phyloP scores from a whole-genome alignment of 2,329 filamentous ascomycete genomes.

The Fusarium irregulare region DNA sequence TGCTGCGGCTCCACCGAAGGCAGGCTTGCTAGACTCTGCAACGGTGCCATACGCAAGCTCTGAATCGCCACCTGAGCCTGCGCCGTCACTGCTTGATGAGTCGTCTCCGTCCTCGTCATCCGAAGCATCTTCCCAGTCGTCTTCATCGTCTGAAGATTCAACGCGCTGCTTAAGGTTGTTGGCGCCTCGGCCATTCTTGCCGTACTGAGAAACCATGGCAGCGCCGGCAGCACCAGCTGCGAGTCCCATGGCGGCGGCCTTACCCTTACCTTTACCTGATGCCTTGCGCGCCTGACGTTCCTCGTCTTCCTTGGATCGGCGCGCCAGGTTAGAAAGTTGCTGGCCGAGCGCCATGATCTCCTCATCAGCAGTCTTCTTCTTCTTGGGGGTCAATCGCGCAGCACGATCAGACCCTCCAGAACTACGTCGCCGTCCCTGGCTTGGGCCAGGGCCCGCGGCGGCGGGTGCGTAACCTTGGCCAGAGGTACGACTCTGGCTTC shows the following conservation, averaged over 20 bases:
- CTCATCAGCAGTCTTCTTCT: constrained; percentile 62
- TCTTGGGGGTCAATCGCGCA: constrained; percentile 32
- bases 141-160: constrained; percentile 58
- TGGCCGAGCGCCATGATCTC: constrained; percentile 68
- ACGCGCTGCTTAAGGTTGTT: constrained; percentile 56
- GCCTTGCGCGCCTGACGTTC: constrained; percentile 51
- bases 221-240: constrained; percentile 55
- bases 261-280: constrained; percentile 42
- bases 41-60: constrained; percentile 53
- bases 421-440: constrained; percentile 33
- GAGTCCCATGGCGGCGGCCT: constrained; percentile 38
- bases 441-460: constrained; percentile 21
- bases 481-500: constrained; percentile 40
- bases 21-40: constrained; percentile 42
- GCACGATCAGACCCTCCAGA: constrained; percentile 32
- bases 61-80: constrained; percentile 53
- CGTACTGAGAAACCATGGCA: constrained; percentile 53
- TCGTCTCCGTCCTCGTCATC: constrained; percentile 61
- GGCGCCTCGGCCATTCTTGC: constrained; percentile 52
- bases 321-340: constrained; percentile 64
- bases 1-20: constrained; percentile 35
- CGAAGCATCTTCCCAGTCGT: constrained; percentile 52
- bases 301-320: constrained; percentile 63
- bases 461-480: constrained; percentile 25
- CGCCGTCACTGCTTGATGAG: constrained; percentile 52